Percentiles rank a stretch among this genome's conserved stretches.
Conservation (phyloP, 768 basidiomycete genomes). For the Boletus eberwhitei region DNA sequence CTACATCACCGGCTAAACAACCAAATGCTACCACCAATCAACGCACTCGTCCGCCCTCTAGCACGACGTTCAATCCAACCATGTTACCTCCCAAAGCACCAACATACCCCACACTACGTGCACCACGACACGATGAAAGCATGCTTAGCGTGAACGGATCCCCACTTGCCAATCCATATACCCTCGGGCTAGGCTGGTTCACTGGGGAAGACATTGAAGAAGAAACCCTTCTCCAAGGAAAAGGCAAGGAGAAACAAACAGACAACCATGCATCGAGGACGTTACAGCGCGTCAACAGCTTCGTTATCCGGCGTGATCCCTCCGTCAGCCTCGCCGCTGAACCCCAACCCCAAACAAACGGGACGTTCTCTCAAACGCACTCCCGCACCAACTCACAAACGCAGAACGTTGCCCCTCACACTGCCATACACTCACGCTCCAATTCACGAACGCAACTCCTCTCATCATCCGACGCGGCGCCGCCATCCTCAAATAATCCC, state of each 20-base stretch:
- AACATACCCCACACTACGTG: slow-evolving; percentile 48
- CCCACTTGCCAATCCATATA: slow-evolving; percentile 75
- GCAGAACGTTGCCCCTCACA: slow-evolving; percentile 19
- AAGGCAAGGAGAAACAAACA: slow-evolving; percentile 24
- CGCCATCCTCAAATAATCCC: not conserved
- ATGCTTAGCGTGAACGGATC: slow-evolving; percentile 83
- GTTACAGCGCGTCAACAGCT: slow-evolving; percentile 50
- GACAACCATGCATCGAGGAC: slow-evolving; percentile 12
- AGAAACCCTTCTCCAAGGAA: slow-evolving; percentile 10
- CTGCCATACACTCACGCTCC: slow-evolving; percentile 38
- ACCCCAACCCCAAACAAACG: slow-evolving; percentile 18
- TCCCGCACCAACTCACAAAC: slow-evolving; percentile 55
- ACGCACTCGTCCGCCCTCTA: slow-evolving; percentile 50
- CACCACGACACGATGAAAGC: slow-evolving; percentile 71
- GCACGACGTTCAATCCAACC: slow-evolving; percentile 68
- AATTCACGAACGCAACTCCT: slow-evolving; percentile 33
- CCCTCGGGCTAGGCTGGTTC: slow-evolving; percentile 62
- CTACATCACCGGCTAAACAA: slow-evolving; percentile 52
- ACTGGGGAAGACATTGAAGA: slow-evolving; percentile 34
- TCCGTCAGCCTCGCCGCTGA: slow-evolving; percentile 37
- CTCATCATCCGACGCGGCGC: slow-evolving; percentile 2
- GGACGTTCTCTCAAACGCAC: slow-evolving; percentile 24
- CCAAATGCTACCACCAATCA: not conserved
- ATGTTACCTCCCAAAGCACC: slow-evolving; percentile 46
- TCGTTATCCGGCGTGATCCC: slow-evolving; percentile 60